Percentiles rank a stretch among this genome's conserved stretches.
Evolutionary conservation across 2,329 filamentous ascomycete species (phyloP).

Genomic region (Fusarium penzigii): DNA sequence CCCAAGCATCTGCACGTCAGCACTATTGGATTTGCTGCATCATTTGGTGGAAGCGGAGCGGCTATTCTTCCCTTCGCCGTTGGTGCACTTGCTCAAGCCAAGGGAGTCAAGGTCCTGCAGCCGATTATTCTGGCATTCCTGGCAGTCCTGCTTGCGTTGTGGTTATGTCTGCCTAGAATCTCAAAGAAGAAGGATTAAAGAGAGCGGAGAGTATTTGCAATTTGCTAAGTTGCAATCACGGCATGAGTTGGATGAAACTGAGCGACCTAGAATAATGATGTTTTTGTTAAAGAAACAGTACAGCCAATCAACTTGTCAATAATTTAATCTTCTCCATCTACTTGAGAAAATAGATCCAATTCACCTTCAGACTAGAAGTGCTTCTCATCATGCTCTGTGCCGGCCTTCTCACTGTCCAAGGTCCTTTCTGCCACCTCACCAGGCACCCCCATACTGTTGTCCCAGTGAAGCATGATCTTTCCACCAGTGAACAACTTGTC

Average conservation of each 20-base stretch:
- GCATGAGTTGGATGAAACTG: too few relatives aligned
- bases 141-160: conserved; percentile 44
- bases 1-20: conserved; percentile 74
- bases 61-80: conserved; percentile 67
- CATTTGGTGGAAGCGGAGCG: conserved; percentile 73
- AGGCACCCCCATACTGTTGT: conserved; percentile 33
- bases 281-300: too few relatives aligned
- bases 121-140: conserved; percentile 56
- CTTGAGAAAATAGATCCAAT: too few relatives aligned
- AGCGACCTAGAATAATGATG: too few relatives aligned
- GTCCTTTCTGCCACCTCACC: conserved; percentile 27
- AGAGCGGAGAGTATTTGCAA: too few relatives aligned
- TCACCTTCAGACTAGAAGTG: background rate
- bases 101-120: conserved; percentile 57
- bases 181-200: conserved; percentile 41
- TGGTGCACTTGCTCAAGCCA: conserved; percentile 62
- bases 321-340: too few relatives aligned
- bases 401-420: conserved; percentile 14
- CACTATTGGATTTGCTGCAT: conserved; percentile 75
- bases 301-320: too few relatives aligned
- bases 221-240: background rate
- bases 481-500: conserved; percentile 40
- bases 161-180: conserved; percentile 47
- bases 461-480: conserved; percentile 35
- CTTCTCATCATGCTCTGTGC: conserved; percentile 23